Evolutionary conservation across 108 stramenopile species (phyloP), one percentile per base, ranked within the genome.

Genomic region (Fragilaria radians): DNA sequence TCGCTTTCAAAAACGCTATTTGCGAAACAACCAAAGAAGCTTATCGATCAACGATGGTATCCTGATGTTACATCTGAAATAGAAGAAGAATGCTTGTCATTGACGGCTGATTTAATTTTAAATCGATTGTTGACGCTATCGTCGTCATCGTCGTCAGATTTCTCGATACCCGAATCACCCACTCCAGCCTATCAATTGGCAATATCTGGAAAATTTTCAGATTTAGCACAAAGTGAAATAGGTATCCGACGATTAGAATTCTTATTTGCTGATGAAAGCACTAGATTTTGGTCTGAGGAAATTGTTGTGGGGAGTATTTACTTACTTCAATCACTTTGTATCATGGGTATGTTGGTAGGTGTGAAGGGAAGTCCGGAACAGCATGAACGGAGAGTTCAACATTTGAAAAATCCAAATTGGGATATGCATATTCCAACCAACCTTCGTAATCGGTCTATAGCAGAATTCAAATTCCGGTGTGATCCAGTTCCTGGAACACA

Each of bases 301-400:
- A 61, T 84, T 5, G 54, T 86, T 26, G 62, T 54, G 54, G 73
- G 65, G 26, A 78, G 85, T 18, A 63, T 86, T 34, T 65, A 60
- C 7, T 46, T 71, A 24, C 48, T 90, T 26, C 88, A 90, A 72
- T 85, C 81, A 25, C 59, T 90, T 14, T 53, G 72, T 7, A 67
- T 84, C 18, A 49, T 78, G 55, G 88, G 72, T 3, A 83, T 71
- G 63, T 80, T 81, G 54, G 63, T 78, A 2, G 85, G 85, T 14
- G 65, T 86, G 28, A 79, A 80, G 46, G 80, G 78, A 18, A 48
- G 56, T 17, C 80, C 80, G 36, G 66, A 79, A 53, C 61, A 58
- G 21, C 61, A 77, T 46, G 54, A 64, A 23, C 57, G 64, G 21
- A 59, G 65, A 59, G 80, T 86, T 2, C 52, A 78, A 5, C 88